Conservation (phyloP, 139 green algal species). For the Monoraphidium neglectum region DNA sequence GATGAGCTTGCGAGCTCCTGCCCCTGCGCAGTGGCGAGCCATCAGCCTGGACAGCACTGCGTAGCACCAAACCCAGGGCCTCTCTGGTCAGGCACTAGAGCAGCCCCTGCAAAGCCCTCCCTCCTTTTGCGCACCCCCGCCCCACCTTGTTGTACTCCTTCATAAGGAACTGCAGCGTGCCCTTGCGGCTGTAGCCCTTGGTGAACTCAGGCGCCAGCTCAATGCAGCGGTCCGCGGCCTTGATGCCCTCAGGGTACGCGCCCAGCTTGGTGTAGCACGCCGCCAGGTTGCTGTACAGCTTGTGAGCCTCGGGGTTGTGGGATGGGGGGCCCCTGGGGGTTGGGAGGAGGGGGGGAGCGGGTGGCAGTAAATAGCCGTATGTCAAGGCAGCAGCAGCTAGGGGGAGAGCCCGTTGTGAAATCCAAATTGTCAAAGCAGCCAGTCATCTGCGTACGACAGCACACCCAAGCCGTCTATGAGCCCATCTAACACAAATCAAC, state of each 20-base stretch:
- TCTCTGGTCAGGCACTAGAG: not conserved
- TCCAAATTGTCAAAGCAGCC: too few relatives aligned
- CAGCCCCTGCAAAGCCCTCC: not conserved
- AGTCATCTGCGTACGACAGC: too few relatives aligned
- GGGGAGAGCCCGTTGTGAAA: too few relatives aligned
- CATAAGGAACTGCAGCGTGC: conserved; percentile 96
- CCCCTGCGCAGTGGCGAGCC: too few relatives aligned
- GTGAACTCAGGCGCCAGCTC: conserved; percentile 89
- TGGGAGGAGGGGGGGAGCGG: conserved; percentile 32
- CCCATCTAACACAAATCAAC: too few relatives aligned
- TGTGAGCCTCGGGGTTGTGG: conserved; percentile 93
- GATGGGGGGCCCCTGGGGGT: not conserved
- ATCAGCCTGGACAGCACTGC: too few relatives aligned
- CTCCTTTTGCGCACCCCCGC: not conserved
- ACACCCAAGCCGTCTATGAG: too few relatives aligned
- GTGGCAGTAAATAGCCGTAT: too few relatives aligned
- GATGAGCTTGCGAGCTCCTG: too few relatives aligned
- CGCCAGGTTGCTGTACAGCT: conserved; percentile 96
- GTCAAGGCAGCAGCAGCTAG: too few relatives aligned
- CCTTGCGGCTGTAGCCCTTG: conserved; percentile 92
- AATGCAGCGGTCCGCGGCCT: conserved; percentile 96
- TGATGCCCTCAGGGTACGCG: conserved; percentile 90
- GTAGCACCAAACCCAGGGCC: too few relatives aligned
- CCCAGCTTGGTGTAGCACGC: conserved; percentile 99
- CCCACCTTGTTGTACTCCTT: conserved; percentile 89